phyloP scores from a whole-genome alignment of 345 rosid species.

The thale cress (Arabidopsis thaliana) region TAIR10.1 NC_003075.7:15313501-15314000 shows the following conservation, averaged over 20 bases:
- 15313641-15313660: slow-evolving; percentile 2
- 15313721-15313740: slow-evolving; percentile 39
- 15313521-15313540: not conserved
- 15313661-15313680: slow-evolving; percentile 7
- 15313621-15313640: not conserved
- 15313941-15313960: not conserved
- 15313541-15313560: slow-evolving; percentile 33
- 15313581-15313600: slow-evolving; percentile 1
- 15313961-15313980: not conserved
- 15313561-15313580: slow-evolving; percentile 37
- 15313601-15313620: slow-evolving; percentile 16
- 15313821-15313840: slow-evolving; percentile 32
- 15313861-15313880: slow-evolving; percentile 16
- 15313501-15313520: slow-evolving; percentile 14
- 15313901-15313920: not conserved
- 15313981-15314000: not conserved
- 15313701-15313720: slow-evolving; percentile 22
- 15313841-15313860: slow-evolving; percentile 14
- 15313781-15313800: slow-evolving; percentile 45
- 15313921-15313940: not conserved
- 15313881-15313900: not conserved
- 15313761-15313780: slow-evolving; percentile 34
- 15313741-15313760: slow-evolving; percentile 33
- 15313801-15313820: slow-evolving; percentile 30
- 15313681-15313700: not conserved